Base-by-base conservation (phyloP, 2,329 filamentous ascomycete genomes). In the Dactylellina drechsleri region DNA sequence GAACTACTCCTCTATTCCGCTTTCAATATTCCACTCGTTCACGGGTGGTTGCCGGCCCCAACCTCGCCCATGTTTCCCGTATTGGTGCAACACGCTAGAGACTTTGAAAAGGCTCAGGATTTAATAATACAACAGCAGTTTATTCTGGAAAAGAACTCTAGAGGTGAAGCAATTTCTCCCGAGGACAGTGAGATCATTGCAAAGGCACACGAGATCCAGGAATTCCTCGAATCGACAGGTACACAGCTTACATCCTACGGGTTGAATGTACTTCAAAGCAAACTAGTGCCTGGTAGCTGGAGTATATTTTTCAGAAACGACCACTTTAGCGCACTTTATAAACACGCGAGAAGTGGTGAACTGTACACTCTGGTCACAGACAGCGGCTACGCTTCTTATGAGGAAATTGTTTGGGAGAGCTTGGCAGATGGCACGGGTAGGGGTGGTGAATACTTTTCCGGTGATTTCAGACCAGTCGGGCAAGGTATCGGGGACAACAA, bases 301-400 rank as follows among this genome's bases (percentile, higher is more conserved):
- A 92, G 92, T 0, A 98, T 99, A 58, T 83, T 99, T 0, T 99
- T 99, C 84, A 88, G 95, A 26, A 99, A 99, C 79, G 94, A 99
- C 80, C 95, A 99, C 81, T 99, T 99, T 80, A 93, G 92, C 49
- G 98, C 94, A 0, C 82, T 99, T 0, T 97, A 96, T 82, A 92
- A 93, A 75, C 92, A 98, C 79, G 92, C 94, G 0, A 84, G 89
- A 52, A 92, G 90, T 0, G 85, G 88, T 47, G 87, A 91, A 77
- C 31, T 77, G 4, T 77, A 78, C 49, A 92, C 91, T 0, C 84
- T 99, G 2, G 93, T 99, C 13, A 98, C 95, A 0, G 95, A 99
- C 80, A 91, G 92, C 26, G 95, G 95, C 0, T 99, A 96, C 80
- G 89, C 91, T 10, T 87, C 86, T 8, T 92, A 97, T 78, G 90